Conservation (phyloP, 2,329 filamentous ascomycete genomes). For the Pestalotiopsis fici region DNA sequence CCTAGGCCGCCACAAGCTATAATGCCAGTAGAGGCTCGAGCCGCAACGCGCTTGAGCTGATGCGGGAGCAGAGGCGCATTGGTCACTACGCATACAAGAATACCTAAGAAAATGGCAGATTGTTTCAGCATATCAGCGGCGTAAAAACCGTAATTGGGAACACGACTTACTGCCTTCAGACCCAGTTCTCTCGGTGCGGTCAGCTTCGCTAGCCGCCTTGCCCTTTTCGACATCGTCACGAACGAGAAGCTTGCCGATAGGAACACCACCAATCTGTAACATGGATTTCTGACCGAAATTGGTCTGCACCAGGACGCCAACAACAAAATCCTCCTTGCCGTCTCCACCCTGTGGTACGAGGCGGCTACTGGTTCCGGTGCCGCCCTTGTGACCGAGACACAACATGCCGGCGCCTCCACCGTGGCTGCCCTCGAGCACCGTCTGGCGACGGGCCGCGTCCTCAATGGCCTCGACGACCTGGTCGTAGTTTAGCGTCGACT, state of each 20-base stretch:
- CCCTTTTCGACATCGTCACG: slow-evolving; percentile 1
- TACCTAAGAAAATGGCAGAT: background rate
- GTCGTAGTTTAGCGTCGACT: slow-evolving; percentile 4
- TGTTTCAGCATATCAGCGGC: background rate
- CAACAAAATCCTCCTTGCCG: background rate
- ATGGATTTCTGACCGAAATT: slow-evolving; percentile 1
- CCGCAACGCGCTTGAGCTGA: slow-evolving; percentile 7
- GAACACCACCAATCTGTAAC: slow-evolving; percentile 5
- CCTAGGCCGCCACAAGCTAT: background rate
- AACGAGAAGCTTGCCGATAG: slow-evolving; percentile 1
- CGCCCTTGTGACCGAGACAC: slow-evolving; percentile 3
- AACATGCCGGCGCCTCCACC: slow-evolving; percentile 3
- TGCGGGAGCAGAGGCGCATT: slow-evolving; percentile 7
- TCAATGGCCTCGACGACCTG: slow-evolving; percentile 7
- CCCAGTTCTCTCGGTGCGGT: background rate
- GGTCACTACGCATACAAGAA: slow-evolving; percentile 4
- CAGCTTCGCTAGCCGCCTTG: background rate
- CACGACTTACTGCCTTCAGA: slow-evolving; percentile 3
- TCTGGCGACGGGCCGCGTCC: background rate
- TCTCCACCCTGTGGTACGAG: background rate
- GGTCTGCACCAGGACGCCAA: slow-evolving; percentile 1
- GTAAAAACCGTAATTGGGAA: background rate
- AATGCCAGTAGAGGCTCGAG: background rate
- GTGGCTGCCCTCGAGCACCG: slow-evolving; percentile 4
- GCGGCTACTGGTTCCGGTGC: slow-evolving; percentile 3